Evolutionary conservation across 805 yeast species (phyloP).

Genomic region (Naumovozyma castellii): DNA sequence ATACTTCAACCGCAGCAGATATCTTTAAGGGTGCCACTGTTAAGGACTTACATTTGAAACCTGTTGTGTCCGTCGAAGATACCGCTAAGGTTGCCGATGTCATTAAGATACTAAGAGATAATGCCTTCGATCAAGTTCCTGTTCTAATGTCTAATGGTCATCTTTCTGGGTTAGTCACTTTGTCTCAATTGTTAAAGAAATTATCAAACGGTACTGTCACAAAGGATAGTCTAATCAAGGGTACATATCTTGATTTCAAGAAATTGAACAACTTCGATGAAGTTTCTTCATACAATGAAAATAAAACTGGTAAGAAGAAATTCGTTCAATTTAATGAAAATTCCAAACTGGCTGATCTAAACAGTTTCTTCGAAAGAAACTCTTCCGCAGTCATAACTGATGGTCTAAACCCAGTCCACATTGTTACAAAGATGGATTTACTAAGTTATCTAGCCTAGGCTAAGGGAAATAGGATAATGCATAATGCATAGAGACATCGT

Average conservation of each 20-base stretch:
- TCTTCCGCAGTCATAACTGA: conserved; percentile 80
- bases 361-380: conserved; percentile 73
- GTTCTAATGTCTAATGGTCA: conserved; percentile 51
- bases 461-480: neutral
- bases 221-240: conserved; percentile 42
- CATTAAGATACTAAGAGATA: conserved; percentile 57
- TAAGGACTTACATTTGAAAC: conserved; percentile 61
- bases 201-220: conserved; percentile 53
- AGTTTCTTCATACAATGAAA: conserved; percentile 53
- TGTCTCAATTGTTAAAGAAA: conserved; percentile 59
- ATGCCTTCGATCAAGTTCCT: conserved; percentile 81
- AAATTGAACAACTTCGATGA: conserved; percentile 50
- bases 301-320: conserved; percentile 54
- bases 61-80: conserved; percentile 65
- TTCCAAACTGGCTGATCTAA: conserved; percentile 58
- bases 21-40: conserved; percentile 50
- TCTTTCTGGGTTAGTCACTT: conserved; percentile 65
- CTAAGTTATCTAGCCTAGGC: conserved; percentile 38
- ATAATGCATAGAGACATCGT: neutral
- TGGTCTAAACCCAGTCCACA: conserved; percentile 64
- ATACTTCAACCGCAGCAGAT: conserved; percentile 28
- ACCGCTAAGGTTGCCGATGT: conserved; percentile 54
- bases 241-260: conserved; percentile 59
- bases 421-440: conserved; percentile 81
- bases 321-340: conserved; percentile 57